phyloP scores from a whole-genome alignment of 106 monocot species.

The Dendrobium officinale region DNA sequence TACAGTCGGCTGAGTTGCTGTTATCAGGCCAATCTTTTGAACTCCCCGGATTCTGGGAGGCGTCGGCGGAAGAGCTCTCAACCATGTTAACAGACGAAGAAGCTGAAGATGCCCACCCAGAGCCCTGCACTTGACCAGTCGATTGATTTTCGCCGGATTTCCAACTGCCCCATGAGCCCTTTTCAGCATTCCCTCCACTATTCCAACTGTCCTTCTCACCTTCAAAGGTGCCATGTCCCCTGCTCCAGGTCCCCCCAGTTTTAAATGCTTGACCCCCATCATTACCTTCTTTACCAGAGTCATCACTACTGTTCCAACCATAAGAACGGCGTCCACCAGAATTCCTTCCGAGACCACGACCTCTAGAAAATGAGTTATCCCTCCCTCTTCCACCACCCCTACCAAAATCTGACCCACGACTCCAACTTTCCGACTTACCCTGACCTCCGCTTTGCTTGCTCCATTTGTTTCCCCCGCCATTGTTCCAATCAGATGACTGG shows the following conservation, averaged over 20 bases:
- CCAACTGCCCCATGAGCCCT: background rate
- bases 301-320: too few relatives aligned
- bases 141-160: too few relatives aligned
- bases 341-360: background rate
- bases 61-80: background rate
- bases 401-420: background rate
- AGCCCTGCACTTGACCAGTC: too few relatives aligned
- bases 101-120: too few relatives aligned
- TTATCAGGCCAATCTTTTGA: background rate
- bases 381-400: constrained; percentile 6
- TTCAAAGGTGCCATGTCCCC: background rate
- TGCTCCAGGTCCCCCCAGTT: background rate
- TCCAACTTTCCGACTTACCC: constrained; percentile 1
- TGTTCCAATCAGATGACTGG: constrained; percentile 1
- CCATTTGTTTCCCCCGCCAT: background rate
- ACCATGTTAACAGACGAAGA: too few relatives aligned
- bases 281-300: too few relatives aligned
- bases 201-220: background rate
- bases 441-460: background rate
- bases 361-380: constrained; percentile 1
- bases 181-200: background rate
- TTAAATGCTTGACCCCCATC: too few relatives aligned
- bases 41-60: background rate
- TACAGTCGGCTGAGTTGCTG: background rate
- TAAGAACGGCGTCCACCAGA: background rate